These are phyloP conservation scores for Chamaecrista fasciculata DNA, from an alignment of 306 rosid genomes.

Conservation along the genomic window DNA sequence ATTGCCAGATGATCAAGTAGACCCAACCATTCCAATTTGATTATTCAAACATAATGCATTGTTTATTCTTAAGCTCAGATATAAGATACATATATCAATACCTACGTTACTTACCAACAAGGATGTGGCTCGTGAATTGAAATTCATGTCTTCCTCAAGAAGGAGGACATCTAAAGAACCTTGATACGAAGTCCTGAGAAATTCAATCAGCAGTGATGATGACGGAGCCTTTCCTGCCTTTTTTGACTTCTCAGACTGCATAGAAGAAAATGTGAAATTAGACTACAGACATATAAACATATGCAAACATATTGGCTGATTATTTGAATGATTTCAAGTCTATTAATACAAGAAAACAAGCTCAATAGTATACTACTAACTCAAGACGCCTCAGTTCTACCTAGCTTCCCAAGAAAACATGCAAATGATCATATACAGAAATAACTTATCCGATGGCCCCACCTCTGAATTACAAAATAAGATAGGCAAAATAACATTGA, in stretches of 20 bases:
- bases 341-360: slow-evolving; percentile 26
- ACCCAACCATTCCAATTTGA: slow-evolving; percentile 6
- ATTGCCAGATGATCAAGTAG: slow-evolving; percentile 8
- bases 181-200: slow-evolving; percentile 59
- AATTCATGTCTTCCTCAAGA: slow-evolving; percentile 78
- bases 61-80: slow-evolving; percentile 8
- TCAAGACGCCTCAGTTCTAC: neutral
- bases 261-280: slow-evolving; percentile 18
- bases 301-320: slow-evolving; percentile 13
- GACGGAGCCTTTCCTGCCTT: slow-evolving; percentile 80
- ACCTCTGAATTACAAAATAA: slow-evolving; percentile 4
- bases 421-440: slow-evolving; percentile 14
- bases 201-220: slow-evolving; percentile 61
- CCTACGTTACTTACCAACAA: slow-evolving; percentile 50
- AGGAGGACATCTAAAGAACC: slow-evolving; percentile 73
- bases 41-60: neutral
- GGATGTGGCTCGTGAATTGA: slow-evolving; percentile 68
- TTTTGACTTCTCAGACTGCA: slow-evolving; percentile 85
- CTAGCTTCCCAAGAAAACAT: slow-evolving; percentile 2
- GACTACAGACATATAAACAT: slow-evolving; percentile 8
- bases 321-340: slow-evolving; percentile 14
- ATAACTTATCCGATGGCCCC: slow-evolving; percentile 5
- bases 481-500: slow-evolving; percentile 1
- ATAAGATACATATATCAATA: neutral
- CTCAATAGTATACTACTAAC: neutral